phyloP scores from a whole-genome alignment of 257 asterid species.

The Plantago ovata region DNA sequence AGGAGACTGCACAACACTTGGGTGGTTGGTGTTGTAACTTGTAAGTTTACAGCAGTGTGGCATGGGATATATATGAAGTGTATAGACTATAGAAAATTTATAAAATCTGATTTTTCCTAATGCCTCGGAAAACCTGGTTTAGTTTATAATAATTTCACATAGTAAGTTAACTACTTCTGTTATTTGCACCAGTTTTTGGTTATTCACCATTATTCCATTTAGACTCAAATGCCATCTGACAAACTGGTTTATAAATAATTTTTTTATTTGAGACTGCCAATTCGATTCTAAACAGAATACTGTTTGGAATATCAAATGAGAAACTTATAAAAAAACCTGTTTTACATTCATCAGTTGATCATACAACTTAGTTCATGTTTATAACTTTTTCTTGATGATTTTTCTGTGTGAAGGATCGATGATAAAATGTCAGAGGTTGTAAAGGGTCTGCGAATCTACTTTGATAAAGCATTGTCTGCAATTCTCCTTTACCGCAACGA shows the following conservation, averaged over 20 bases:
- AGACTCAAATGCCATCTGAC: background rate
- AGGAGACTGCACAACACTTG: too few species aligned
- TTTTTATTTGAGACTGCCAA: background rate
- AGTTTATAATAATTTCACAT: too few species aligned
- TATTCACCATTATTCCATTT: too few species aligned
- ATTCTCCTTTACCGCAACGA: conserved; percentile 73
- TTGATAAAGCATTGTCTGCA: conserved; percentile 64
- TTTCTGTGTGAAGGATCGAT: conserved; percentile 44
- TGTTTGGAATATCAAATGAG: background rate
- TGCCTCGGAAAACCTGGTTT: too few species aligned
- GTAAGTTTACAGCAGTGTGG: too few species aligned
- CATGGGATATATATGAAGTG: too few species aligned
- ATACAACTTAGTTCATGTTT: background rate
- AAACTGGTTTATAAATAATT: background rate
- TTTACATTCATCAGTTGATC: background rate
- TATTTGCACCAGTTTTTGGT: too few species aligned
- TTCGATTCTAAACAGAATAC: background rate
- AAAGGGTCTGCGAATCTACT: conserved; percentile 54
- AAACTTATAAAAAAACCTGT: too few species aligned
- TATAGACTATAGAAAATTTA: too few species aligned
- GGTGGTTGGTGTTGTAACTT: too few species aligned
- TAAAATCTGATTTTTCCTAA: too few species aligned
- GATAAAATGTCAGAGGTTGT: conserved; percentile 46
- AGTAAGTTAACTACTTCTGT: too few species aligned
- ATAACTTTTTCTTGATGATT: conserved; percentile 7